These are phyloP conservation scores for Fraxinus xanthoxyloides DNA, from an alignment of 305 asterid genomes.

Conservation along the genomic window DNA sequence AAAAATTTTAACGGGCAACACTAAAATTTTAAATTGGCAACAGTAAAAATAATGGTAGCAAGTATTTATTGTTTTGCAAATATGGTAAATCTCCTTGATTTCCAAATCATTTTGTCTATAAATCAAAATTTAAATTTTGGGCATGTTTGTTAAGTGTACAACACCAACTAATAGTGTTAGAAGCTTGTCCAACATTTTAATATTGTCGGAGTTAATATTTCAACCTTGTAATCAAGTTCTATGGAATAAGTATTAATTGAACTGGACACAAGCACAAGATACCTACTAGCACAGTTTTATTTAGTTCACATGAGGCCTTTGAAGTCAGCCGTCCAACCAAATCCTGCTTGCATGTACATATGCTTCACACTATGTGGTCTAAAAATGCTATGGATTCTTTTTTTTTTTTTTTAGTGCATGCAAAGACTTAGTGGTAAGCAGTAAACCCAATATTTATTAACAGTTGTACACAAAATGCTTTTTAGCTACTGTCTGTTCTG, in stretches of 20 bases:
- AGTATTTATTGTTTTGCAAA: neutral
- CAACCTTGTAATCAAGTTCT: neutral
- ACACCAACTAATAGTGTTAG: neutral
- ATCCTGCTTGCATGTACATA: neutral
- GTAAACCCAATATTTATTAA: too few species aligned
- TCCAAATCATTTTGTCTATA: neutral
- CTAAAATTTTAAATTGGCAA: neutral
- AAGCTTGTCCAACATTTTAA: neutral
- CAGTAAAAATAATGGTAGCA: neutral
- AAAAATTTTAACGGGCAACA: neutral
- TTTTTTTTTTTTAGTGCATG: too few species aligned
- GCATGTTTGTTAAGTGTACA: neutral
- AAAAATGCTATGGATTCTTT: neutral
- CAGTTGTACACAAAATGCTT: neutral
- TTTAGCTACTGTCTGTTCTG: neutral
- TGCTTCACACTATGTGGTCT: neutral
- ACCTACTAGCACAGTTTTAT: neutral
- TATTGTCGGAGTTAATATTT: neutral
- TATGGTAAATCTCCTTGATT: neutral
- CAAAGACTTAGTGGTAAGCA: too few species aligned
- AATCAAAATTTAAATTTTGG: neutral
- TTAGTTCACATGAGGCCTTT: neutral
- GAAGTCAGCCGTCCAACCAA: neutral
- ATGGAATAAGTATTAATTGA: neutral
- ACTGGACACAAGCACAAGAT: neutral